Evolutionary conservation across 2,329 filamentous ascomycete species (phyloP).

Genomic region (Elsinoe necatrix): DNA sequence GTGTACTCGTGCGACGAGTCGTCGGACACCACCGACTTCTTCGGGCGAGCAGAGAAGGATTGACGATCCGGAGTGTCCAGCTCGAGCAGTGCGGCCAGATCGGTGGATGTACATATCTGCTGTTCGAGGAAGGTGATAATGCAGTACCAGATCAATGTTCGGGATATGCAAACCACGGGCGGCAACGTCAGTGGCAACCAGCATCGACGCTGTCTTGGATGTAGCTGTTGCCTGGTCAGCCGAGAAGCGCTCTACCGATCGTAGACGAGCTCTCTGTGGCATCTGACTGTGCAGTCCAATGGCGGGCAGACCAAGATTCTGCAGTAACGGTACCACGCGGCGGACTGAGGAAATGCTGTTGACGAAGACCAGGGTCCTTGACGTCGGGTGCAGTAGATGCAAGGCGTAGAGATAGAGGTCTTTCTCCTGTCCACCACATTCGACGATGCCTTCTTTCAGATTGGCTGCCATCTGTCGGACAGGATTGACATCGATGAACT

Average conservation of each 20-base stretch:
- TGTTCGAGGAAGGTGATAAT: slow-evolving; percentile 88
- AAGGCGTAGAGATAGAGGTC: slow-evolving; percentile 90
- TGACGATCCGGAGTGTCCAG: slow-evolving; percentile 65
- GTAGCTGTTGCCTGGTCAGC: slow-evolving; percentile 29
- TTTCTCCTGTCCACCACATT: slow-evolving; percentile 92
- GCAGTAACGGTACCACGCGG: slow-evolving; percentile 73
- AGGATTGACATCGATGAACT: slow-evolving; percentile 88
- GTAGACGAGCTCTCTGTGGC: slow-evolving; percentile 89
- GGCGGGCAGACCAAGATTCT: slow-evolving; percentile 69
- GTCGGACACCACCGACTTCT: slow-evolving; percentile 74
- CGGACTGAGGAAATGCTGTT: slow-evolving; percentile 93
- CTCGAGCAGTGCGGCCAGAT: slow-evolving; percentile 87
- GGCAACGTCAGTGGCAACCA: slow-evolving; percentile 86
- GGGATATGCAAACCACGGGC: slow-evolving; percentile 90
- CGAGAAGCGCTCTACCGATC: slow-evolving; percentile 83
- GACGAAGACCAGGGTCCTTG: slow-evolving; percentile 81
- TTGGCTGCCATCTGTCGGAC: slow-evolving; percentile 77
- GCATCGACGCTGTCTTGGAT: slow-evolving; percentile 47
- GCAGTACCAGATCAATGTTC: slow-evolving; percentile 77
- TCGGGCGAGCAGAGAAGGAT: slow-evolving; percentile 86
- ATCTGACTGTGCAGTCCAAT: slow-evolving; percentile 84
- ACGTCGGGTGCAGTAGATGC: slow-evolving; percentile 70
- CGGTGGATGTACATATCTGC: slow-evolving; percentile 94
- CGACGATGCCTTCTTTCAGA: slow-evolving; percentile 80
- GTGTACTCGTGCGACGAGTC: slow-evolving; percentile 83